These are phyloP conservation scores for Barnettozyma sucrosica DNA, from an alignment of 805 yeast species.

Conservation along the genomic window DNA sequence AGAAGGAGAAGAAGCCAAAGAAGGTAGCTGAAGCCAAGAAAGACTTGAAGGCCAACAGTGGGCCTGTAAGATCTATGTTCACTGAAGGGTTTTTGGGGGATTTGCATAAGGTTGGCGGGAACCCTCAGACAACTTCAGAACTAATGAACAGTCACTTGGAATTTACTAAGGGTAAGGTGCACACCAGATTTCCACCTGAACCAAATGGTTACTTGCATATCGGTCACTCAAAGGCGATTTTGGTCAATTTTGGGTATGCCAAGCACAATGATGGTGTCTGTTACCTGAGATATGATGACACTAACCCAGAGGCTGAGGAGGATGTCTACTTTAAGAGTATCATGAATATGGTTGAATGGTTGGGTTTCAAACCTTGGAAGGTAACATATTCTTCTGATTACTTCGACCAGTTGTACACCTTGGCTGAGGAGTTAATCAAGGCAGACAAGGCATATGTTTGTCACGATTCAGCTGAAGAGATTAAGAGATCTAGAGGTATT, in stretches of 20 bases:
- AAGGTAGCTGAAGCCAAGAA: constrained; percentile 25
- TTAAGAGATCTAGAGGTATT: constrained; percentile 85
- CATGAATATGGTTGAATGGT: constrained; percentile 81
- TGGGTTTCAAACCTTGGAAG: constrained; percentile 91
- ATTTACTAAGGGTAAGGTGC: constrained; percentile 75
- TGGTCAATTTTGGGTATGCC: constrained; percentile 98
- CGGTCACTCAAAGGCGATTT: constrained; percentile 96
- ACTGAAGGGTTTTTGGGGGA: constrained; percentile 94
- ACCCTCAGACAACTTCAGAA: constrained; percentile 86
- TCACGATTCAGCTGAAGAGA: constrained; percentile 88
- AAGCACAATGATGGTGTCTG: constrained; percentile 81
- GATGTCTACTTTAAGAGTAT: constrained; percentile 84
- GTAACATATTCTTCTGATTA: constrained; percentile 95
- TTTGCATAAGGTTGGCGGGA: constrained; percentile 91
- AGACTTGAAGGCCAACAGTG: constrained; percentile 8
- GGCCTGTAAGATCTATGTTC: constrained; percentile 67
- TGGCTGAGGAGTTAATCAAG: constrained; percentile 78
- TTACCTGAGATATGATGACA: constrained; percentile 91
- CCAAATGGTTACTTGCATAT: constrained; percentile 97
- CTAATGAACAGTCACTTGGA: constrained; percentile 74
- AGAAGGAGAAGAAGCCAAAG: constrained; percentile 67
- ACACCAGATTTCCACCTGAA: constrained; percentile 97
- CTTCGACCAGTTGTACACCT: constrained; percentile 79
- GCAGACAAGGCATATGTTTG: constrained; percentile 83
- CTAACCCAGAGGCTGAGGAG: constrained; percentile 98